These are phyloP conservation scores for Suhomyces emberorum DNA, from an alignment of 805 yeast species.

Conservation along the genomic window DNA sequence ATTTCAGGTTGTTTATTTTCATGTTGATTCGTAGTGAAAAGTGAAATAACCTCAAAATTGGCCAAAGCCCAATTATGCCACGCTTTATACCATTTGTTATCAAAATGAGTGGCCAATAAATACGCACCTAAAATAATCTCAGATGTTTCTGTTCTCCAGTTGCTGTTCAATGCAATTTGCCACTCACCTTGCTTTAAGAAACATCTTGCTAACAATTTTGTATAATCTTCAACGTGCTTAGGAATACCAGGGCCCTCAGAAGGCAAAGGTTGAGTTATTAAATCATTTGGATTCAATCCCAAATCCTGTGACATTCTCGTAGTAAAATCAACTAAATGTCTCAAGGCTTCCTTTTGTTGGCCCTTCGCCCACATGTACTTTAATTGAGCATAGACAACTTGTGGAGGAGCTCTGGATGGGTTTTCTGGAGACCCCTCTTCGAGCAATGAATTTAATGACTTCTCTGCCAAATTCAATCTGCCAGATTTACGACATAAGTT, in stretches of 20 bases:
- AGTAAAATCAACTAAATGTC: constrained; percentile 84
- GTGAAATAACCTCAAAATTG: constrained; percentile 88
- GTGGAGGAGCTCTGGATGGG: constrained; percentile 87
- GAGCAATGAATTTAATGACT: constrained; percentile 73
- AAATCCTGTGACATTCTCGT: constrained; percentile 85
- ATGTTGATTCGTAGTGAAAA: constrained; percentile 36
- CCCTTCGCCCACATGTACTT: constrained; percentile 98
- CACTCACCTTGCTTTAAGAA: constrained; percentile 98
- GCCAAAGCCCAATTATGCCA: constrained; percentile 99
- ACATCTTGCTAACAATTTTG: constrained; percentile 85
- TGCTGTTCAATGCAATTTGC: constrained; percentile 78
- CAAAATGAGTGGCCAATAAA: constrained; percentile 91
- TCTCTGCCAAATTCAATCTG: constrained; percentile 86
- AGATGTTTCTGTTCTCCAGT: constrained; percentile 75
- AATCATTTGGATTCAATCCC: constrained; percentile 81
- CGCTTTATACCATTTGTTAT: constrained; percentile 91
- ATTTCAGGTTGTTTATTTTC: constrained; percentile 18
- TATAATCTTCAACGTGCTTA: constrained; percentile 76
- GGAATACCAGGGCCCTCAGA: constrained; percentile 67
- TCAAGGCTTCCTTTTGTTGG: constrained; percentile 78
- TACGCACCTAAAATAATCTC: constrained; percentile 90
- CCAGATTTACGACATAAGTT: constrained; percentile 94
- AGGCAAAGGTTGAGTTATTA: constrained; percentile 83
- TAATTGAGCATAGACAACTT: constrained; percentile 94
- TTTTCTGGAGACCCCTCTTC: constrained; percentile 66